Evolutionary conservation across 202 grass and related monocot species (phyloP).

Genomic region (Dendrocalamus latiflorus): DNA sequence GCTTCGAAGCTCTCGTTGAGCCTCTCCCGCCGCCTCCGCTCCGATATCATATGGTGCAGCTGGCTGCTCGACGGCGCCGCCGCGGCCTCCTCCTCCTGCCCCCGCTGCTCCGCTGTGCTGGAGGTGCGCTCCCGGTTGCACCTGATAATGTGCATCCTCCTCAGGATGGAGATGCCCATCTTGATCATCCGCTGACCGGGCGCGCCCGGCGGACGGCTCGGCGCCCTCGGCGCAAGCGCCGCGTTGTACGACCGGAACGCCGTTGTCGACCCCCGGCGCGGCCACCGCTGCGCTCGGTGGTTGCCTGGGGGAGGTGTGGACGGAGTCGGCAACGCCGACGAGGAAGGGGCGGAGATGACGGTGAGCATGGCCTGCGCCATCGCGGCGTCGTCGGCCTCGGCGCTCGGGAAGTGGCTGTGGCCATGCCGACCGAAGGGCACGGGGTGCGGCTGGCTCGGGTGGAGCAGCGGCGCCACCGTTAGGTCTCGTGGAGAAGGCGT

Average conservation of each 20-base stretch:
- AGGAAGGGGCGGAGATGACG: constrained; percentile 57
- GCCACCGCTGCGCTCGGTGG: neutral
- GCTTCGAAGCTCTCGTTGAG: constrained; percentile 82
- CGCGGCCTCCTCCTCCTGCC: neutral
- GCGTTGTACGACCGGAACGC: constrained; percentile 64
- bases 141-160: constrained; percentile 32
- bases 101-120: neutral
- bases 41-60: constrained; percentile 88
- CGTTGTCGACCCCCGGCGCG: neutral
- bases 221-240: constrained; percentile 30
- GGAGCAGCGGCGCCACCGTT: neutral
- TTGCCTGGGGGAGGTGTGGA: neutral
- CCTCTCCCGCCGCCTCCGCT: constrained; percentile 69
- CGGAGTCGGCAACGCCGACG: neutral
- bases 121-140: neutral
- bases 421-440: neutral
- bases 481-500: neutral
- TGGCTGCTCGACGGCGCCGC: constrained; percentile 52
- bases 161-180: constrained; percentile 47
- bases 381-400: constrained; percentile 53
- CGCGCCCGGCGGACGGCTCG: neutral
- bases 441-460: constrained; percentile 4
- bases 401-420: constrained; percentile 34
- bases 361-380: constrained; percentile 70
- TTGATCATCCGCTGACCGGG: constrained; percentile 74